Percentiles rank a stretch among this genome's conserved stretches.
These are phyloP conservation scores for Solanum corneliomulleri DNA, from an alignment of 257 asterid species.

Conservation along the genomic window DNA sequence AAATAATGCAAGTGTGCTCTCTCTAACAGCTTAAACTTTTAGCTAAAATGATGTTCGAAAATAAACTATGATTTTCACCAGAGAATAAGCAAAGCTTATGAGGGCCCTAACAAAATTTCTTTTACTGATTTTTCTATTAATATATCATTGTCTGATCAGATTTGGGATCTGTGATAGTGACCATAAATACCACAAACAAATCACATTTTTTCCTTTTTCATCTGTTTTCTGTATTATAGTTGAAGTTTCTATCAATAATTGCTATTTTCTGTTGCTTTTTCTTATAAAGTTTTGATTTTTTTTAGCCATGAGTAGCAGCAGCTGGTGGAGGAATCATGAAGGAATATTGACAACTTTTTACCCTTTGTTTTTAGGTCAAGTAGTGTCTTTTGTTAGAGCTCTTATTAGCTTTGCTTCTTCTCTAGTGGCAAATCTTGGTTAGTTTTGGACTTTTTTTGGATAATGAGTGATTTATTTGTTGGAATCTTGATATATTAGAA, in stretches of 20 bases:
- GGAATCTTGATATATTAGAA: background rate
- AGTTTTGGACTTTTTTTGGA: background rate
- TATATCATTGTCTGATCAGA: background rate
- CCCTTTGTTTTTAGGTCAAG: constrained; percentile 44
- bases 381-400: constrained; percentile 36
- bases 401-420: constrained; percentile 36
- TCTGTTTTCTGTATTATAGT: background rate
- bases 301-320: constrained; percentile 5
- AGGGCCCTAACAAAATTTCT: background rate
- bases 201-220: background rate
- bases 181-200: background rate
- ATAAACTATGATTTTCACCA: too few relatives aligned
- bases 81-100: too few relatives aligned
- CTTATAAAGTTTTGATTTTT: background rate
- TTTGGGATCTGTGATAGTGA: background rate
- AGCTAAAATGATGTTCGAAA: background rate
- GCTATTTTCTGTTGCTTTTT: background rate
- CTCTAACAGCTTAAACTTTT: background rate
- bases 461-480: background rate
- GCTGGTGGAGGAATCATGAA: constrained; percentile 5
- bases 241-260: background rate
- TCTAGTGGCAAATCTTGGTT: constrained; percentile 30
- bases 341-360: constrained; percentile 9
- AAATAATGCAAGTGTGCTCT: too few relatives aligned
- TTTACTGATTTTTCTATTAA: too few relatives aligned